Base-by-base conservation (phyloP, 768 basidiomycete species). In the Tremella yokohamensis region DNA sequence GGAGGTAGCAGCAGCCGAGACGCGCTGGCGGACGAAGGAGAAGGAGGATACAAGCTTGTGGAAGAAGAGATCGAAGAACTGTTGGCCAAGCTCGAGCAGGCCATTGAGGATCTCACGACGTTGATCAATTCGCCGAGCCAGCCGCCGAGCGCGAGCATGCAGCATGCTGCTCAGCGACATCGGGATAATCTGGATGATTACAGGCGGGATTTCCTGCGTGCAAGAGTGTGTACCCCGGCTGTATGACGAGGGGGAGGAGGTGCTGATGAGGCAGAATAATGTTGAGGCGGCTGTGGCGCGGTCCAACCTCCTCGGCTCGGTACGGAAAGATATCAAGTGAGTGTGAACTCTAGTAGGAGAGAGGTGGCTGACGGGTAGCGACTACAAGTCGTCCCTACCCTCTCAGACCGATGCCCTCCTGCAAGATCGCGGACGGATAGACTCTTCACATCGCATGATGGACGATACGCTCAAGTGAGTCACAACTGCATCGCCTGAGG, bases 261-360 rank as follows among this genome's bases (percentile, higher is more conserved):
- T 37, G 13, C 40, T 24, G n/a, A 8, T 18, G 13, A n/a, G 1
- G 15, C 19, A 56, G 61, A 79, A 82, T 19, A 93, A 89, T 73
- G 84, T 91, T 19, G 83, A 90, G 66, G 81, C 84, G 56, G 90
- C 90, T 0, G 77, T 93, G 45, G 87, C 93, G 68, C 85, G 90
- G 71, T 88, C 86, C 1, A 94, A 90, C 72, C 79, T 99, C 15
- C 82, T 99, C 19, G 85, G 83, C 45, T 90, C 90, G 8, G 93
- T 98, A 2, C 83, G 93, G 63, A 91, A 93, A 65, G 96, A 99
- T 68, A 98, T 98, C 64, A 90, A 91, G 93, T 94, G 66, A 45
- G 86, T 77, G 3, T 34, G 18, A 40, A 2, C 18, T 57, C 26
- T 40, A 56, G 40, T 20, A 39, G 20, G 48, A 49, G 24, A 29